Evolutionary conservation across 371 early-diverging fungal genomes (phyloP), one percentile per base, ranked within the genome.

Genomic region (Mortierella sp.): DNA sequence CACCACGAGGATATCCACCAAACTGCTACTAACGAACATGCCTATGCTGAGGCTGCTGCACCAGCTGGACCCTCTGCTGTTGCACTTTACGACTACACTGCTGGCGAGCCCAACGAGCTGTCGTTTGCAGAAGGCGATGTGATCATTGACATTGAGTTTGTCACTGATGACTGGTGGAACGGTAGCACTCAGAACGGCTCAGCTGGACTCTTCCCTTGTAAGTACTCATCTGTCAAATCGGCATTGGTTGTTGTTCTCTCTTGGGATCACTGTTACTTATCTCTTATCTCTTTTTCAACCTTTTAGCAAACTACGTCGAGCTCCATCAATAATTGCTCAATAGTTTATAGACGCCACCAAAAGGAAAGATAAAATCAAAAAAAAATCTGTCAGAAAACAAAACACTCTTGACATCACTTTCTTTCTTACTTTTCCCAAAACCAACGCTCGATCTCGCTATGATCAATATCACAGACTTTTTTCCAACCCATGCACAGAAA

Each of bases 121-220:
- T 88, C 93, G 10, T 96, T 98, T 82, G 65, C 34, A 1, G 94
- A 94, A 45, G 95, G 93, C 22, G 94, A 96, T 31, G 58, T 76
- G 7, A 94, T 98, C 76, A 89, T 88, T 2, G 85, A 95, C 50
- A 94, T 98, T 65, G 93, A 93, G 68, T 71, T 94, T 79, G 91
- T 94, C 2, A 92, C 93, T 50, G 95, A 95, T 1, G 97, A 96
- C 58, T 98, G 98, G 98, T 98, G 98, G 98, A 91, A 89, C 80
- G 95, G 95, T 43, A 53, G 87, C 87, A 68, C 70, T 80, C 13
- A 82, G 64, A 94, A 94, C 66, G 87, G 90, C 44, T 66, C 87
- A 43, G 67, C 85, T 11, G 96, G 96, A n/a, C 79, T 96, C 76
- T 95, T 95, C 90, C 96, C 96, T 47, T 91, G 92, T 86, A 93